These are phyloP conservation scores for Chytridium lagenaria DNA, from an alignment of 371 early-diverging fungal genomes.

Conservation along the genomic window DNA sequence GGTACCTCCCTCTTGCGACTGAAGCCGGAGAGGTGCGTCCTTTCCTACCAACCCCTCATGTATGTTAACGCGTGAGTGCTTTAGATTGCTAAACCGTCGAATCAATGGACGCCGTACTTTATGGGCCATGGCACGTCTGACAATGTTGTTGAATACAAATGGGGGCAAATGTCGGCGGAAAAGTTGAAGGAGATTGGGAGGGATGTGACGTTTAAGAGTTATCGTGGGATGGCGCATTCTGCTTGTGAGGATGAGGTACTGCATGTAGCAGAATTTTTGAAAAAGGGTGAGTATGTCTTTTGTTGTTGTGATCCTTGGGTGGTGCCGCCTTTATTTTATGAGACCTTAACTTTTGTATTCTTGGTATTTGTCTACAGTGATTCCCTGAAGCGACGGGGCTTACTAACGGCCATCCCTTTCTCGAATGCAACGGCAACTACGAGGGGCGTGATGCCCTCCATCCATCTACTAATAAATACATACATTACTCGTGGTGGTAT, in stretches of 20 bases:
- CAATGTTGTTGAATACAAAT: slow-evolving; percentile 71
- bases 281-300: too few relatives aligned
- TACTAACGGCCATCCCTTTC: too few relatives aligned
- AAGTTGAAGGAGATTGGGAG: slow-evolving; percentile 69
- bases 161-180: slow-evolving; percentile 73
- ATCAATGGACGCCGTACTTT: slow-evolving; percentile 73
- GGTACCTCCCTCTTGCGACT: slow-evolving; percentile 76
- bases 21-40: slow-evolving; percentile 61
- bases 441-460: too few relatives aligned
- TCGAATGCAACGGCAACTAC: too few relatives aligned
- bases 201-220: slow-evolving; percentile 77
- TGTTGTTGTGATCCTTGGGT: too few relatives aligned
- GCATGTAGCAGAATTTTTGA: slow-evolving; percentile 76
- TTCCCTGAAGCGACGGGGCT: too few relatives aligned
- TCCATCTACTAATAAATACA: too few relatives aligned
- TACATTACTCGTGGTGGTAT: too few relatives aligned
- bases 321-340: too few relatives aligned
- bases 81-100: background rate
- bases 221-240: slow-evolving; percentile 81
- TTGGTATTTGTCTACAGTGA: too few relatives aligned
- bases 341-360: too few relatives aligned
- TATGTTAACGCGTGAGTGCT: too few relatives aligned
- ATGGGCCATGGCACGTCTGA: slow-evolving; percentile 90
- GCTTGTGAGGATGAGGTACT: slow-evolving; percentile 73
- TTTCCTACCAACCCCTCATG: background rate